Evolutionary conservation across 1,284 basidiomycete species (phyloP), one percentile per base, ranked within the genome.

Genomic region (Pterula multifida): DNA sequence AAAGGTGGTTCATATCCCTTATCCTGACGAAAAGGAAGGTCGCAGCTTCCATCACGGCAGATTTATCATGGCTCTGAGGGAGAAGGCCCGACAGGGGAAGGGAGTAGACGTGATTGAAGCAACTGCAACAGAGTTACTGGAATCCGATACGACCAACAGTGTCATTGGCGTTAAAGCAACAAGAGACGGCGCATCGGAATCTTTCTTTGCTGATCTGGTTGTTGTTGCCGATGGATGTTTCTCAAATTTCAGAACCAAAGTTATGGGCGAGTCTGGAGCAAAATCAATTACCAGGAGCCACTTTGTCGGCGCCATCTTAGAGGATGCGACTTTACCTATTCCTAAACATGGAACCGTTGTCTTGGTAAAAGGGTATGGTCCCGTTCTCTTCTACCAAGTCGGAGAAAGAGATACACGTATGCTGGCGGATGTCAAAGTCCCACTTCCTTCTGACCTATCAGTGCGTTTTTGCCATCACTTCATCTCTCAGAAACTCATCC

Each of bases 31-130:
- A 15, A 67, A 79, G 52, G 72, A 81, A 57, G 82, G 95, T 0
- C 70, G 91, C 50, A 83, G 81, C 54, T 98, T 98, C 66, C 94
- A 98, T 68, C 94, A 98, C 63, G 95, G 95, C n/a, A 74, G 80
- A 50, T 93, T 98, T 58, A 81, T 98, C 54, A 83, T 86, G 73
- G 73, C 77, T 15, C 67, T 98, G 47, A 74, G 94, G 32, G 69
- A 70, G 42, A 83, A 83, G 53, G 88, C 87, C 35, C 69, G 66
- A 50, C 61, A 64, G 26, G 79, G 81, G 11, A 63, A 63, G 6
- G 75, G 79, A 13, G 83, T 91, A 4, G 80, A 86, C 32, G 70
- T 91, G 26, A 72, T 94, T 42, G 90, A 95, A 65, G 90, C 81
- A 21, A 91, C 85, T 0, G 92, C 85, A 22, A 81, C 80, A 39